A percentile compares a stretch with the other conserved stretches of the same genome.
Conservation (phyloP, 108 stramenopile species). For the Chaetoceros tenuissimus region DNA sequence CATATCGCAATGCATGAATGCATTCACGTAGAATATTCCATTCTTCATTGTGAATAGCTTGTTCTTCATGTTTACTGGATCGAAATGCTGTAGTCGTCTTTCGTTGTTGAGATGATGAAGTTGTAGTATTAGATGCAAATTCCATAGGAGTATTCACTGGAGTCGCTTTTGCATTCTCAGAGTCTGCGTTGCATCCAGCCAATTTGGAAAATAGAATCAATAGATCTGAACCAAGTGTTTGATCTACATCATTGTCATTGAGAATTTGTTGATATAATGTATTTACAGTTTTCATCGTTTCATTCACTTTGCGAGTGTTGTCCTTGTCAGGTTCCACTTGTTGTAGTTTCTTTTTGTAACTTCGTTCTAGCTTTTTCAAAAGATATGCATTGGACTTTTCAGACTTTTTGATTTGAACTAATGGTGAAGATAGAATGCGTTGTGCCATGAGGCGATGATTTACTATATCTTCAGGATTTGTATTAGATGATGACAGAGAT, state of each 20-base stretch:
- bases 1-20: conserved; percentile 41
- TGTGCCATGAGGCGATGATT: too few relatives aligned
- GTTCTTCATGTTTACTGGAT: background rate
- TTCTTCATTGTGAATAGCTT: conserved; percentile 37
- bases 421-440: background rate
- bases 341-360: background rate
- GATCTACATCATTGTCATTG: background rate
- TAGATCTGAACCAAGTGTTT: background rate
- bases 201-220: background rate
- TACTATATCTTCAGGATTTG: too few relatives aligned
- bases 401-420: background rate
- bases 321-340: too few relatives aligned
- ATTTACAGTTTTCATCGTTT: background rate
- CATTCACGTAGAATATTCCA: conserved; percentile 32
- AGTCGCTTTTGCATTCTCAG: too few relatives aligned
- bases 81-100: background rate
- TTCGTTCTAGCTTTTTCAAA: background rate
- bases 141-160: too few relatives aligned
- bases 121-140: too few relatives aligned
- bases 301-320: background rate
- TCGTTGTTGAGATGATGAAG: background rate
- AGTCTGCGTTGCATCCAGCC: too few relatives aligned
- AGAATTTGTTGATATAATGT: background rate
- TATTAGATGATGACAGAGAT: too few relatives aligned
- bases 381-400: background rate